phyloP scores from a whole-genome alignment of 139 green algal species.

The Penium margaritaceum region DNA sequence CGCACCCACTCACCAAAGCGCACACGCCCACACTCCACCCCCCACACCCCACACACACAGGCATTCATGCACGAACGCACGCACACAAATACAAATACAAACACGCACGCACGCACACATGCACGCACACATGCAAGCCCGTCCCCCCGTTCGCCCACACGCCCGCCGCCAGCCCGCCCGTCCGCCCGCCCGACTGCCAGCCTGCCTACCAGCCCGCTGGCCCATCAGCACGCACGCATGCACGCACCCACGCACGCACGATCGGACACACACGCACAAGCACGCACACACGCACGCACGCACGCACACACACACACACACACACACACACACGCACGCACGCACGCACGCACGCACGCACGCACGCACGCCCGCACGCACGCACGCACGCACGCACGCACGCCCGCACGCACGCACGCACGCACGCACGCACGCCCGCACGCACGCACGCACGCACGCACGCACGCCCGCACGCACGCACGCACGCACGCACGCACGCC shows the following conservation, averaged over 20 bases:
- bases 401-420: neutral
- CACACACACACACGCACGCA: neutral
- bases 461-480: no score
- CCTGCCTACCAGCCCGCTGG: neutral
- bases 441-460: neutral
- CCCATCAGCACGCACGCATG: neutral
- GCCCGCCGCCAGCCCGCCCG: neutral
- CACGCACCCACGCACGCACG: neutral
- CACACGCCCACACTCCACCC: no score
- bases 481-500: neutral
- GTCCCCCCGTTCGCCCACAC: neutral
- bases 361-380: neutral
- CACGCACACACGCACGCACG: constrained; percentile 15
- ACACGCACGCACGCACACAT: neutral
- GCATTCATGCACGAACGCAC: neutral
- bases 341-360: neutral
- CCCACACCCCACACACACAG: neutral
- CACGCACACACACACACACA: constrained; percentile 30
- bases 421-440: neutral
- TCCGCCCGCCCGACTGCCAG: neutral
- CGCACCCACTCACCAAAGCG: no score
- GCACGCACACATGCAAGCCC: neutral
- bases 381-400: neutral
- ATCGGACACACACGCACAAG: neutral
- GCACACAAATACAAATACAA: neutral